Evolutionary conservation across 352 stramenopile species (phyloP), one percentile per base, ranked within the genome.

Genomic region (Phytophthora ramorum): DNA sequence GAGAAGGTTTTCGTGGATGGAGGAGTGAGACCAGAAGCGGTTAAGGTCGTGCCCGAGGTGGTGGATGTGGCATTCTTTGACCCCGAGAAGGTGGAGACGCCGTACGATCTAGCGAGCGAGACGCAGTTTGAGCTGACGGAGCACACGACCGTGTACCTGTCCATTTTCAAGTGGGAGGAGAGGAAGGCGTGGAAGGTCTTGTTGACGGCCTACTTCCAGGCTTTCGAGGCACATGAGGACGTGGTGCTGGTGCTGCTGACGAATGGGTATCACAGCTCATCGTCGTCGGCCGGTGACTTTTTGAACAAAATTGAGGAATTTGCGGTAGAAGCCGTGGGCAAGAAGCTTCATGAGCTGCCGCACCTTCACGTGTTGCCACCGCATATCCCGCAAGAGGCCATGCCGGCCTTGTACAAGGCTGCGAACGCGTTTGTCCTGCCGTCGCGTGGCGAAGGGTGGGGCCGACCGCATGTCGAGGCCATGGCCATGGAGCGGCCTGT

Each of bases 131-230:
- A 64, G 1, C 43, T 91, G 46, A 85, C 67, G 2, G 54, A 71
- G 9, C 47, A 69, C 20, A 93, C 87, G 7, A 90, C 77, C 0
- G 81, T 96, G n/a, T 98, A 96, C 43, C 71, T 98, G 20, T 97
- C 89, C 17, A 82, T 98, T 51, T 98, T 98, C 76, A 98, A 98
- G 71, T 98, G 91, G 87, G 95, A 98, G 61, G 76, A 93, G 41
- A 78, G 94, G 46, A 98, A 98, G 54, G 94, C 82, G 16, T 98
- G 90, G 85, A 86, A 90, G 41, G 72, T 98, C 44, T 69, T 98
- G 41, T 58, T 98, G 0, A 79, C 69, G 17, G 90, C 85, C 14
- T 98, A 97, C 51, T 94, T 96, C 20, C 57, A 85, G 20, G 76
- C 79, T 2, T 98, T 98, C 51, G 19, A 55, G 0, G 55, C 20